A percentile compares a stretch with the other conserved stretches of the same genome.
phyloP scores from a whole-genome alignment of 2,329 filamentous ascomycete genomes.

The Arthrobotrys musiformis region DNA sequence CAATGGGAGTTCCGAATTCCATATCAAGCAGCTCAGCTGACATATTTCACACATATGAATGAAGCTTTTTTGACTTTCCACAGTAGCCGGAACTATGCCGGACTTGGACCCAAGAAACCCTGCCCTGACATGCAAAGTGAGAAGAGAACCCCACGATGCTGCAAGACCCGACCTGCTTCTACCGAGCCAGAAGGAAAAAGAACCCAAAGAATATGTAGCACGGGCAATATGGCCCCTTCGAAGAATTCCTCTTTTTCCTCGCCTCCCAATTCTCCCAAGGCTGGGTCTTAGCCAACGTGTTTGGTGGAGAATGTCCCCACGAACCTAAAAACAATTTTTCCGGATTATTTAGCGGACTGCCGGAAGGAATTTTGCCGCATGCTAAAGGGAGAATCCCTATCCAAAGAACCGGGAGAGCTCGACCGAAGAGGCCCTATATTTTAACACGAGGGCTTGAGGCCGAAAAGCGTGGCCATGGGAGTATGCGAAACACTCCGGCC shows the following conservation, averaged over 20 bases:
- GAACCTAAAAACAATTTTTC: slow-evolving; percentile 44
- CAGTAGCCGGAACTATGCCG: slow-evolving; percentile 37
- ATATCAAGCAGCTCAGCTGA: slow-evolving; percentile 18
- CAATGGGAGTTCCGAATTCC: slow-evolving; percentile 7
- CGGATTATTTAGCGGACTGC: slow-evolving; percentile 45
- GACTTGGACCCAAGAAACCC: slow-evolving; percentile 5
- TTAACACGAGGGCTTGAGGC: neutral
- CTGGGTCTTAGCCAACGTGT: slow-evolving; percentile 14
- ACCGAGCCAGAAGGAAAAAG: neutral
- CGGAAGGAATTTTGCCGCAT: slow-evolving; percentile 55
- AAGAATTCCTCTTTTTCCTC: neutral
- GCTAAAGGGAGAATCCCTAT: slow-evolving; percentile 22
- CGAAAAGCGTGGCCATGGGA: slow-evolving; percentile 1
- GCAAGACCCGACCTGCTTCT: slow-evolving; percentile 7
- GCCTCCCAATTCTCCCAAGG: neutral
- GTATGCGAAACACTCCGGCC: slow-evolving; percentile 21
- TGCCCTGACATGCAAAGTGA: neutral
- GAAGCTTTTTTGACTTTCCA: neutral
- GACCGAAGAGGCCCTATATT: slow-evolving; percentile 11
- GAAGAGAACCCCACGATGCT: slow-evolving; percentile 6
- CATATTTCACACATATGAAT: slow-evolving; percentile 4
- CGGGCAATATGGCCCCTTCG: neutral
- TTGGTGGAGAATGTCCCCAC: slow-evolving; percentile 41
- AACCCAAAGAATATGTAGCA: neutral
- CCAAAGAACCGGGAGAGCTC: slow-evolving; percentile 40